Base-by-base conservation (phyloP, 768 basidiomycete genomes). In the Podaxis sp. region DNA sequence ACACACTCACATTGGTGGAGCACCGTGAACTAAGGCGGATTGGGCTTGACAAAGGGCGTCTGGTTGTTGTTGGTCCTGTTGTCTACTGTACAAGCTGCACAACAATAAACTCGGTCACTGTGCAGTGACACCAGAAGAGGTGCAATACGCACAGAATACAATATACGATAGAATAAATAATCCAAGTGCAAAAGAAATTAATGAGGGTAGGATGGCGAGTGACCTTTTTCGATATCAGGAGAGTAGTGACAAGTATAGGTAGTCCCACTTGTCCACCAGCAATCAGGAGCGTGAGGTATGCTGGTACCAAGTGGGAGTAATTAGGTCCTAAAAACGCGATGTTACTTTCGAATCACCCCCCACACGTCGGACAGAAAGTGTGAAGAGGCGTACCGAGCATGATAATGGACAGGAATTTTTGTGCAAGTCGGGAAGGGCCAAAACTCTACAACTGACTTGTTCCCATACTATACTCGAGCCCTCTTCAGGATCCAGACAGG, bases 151-250 rank as follows among this genome's bases (percentile, higher is more conserved):
- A 85, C 86, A 78, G 66, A 18, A 87, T 62, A 65, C 75, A 79
- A 65, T 79, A 82, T 35, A 76, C 71, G 59, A 85, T 66, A 4
- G 85, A 85, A 64, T 79, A 84, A 44, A 86, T 64, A 9, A 81
- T 76, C 82, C 83, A 83, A 50, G 79, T 75, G n/a, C 80, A 55
- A 59, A 82, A 85, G 62, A 86, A 80, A 62, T 87, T 86, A 61
- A 85, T 69, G 64, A 86, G 74, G 1, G 79, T 79, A 0, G 83
- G 80, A 56, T 80, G 82, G 57, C 81, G 78, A 38, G 72, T 69
- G 27, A 78, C 68, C 46, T 72, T 76, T 64, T 74, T 79, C 11
- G 75, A 77, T 23, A 77, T 61, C 16, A 80, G 65, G 52, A 78
- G 78, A 10, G 79, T 83, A 11, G 75, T 61, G 35, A 86, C 69